Base-by-base conservation (phyloP, 495 filamentous ascomycete genomes). In the Penicillium riverlandense region DNA sequence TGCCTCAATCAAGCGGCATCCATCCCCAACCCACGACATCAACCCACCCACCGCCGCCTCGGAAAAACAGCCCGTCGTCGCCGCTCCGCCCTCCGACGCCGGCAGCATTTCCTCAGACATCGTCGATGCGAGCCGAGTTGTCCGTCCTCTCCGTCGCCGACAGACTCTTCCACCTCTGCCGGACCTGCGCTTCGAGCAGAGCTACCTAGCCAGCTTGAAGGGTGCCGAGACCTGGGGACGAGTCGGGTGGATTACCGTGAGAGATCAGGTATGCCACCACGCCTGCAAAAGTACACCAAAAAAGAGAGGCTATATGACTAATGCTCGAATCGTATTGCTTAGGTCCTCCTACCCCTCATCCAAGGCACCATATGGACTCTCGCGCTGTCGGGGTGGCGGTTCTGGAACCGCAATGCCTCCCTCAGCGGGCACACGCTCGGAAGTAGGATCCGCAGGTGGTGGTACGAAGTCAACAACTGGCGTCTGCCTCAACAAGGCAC, bases 121-220 rank as follows among this genome's bases (percentile, higher is more conserved):
- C 30, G 61, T 74, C 11, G 63, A 72, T 36, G 58, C 77, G n/a
- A 72, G 70, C 43, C 75, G 69, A 42, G 72, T 79, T 35, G 55
- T 86, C 41, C 69, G 66, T 40, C 74, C 80, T 2, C 41, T 66
- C 27, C 66, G 75, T 10, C 71, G 80, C n/a, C 68, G 56, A 43
- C 63, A 62, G 43, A 76, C 65, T 31, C 78, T 95, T 45, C 88
- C 87, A 40, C 91, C 94, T 1, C 66, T 98, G 54, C 92, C 92
- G 1, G 92, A 98, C 65, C 67, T 98, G 51, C 75, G 92, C 40
- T 97, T 97, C 63, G 92, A 98, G 71, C 92, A 98, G 75, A 95
- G 89, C 67, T 97, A 97, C 58, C 72, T 98, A 34, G 83, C 83
- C 38, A 90, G 88, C 60, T 80, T 98, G 43, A 77, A 79, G 50